Evolutionary conservation across 2,329 filamentous ascomycete species (phyloP), one percentile per base, ranked within the genome.

Genomic region (Aspergillus melleus): DNA sequence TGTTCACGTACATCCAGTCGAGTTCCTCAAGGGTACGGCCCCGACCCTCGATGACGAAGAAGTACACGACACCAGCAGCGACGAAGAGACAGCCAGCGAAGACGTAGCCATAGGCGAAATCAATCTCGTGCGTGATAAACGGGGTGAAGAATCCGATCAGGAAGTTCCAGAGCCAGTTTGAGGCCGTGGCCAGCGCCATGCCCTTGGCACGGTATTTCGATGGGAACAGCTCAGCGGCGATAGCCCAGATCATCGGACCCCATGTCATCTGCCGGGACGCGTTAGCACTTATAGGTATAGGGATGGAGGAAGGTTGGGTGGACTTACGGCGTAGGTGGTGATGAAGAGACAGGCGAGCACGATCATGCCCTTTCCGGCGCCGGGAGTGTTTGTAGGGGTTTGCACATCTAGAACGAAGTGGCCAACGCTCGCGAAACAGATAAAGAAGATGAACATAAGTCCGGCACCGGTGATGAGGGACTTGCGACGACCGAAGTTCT

Each of bases 111-210:
- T 91, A 91, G 9, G 83, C 82, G 73, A 89, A 92, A 66, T 89
- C 84, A 58, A 92, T 92, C 1, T 84, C 82, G 0, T 80, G 77
- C 0, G 88, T 90, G 72, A 92, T 92, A 74, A 91, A 92, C 0
- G 89, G 87, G 0, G 90, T 91, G 79, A 92, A 91, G 80, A 92
- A 92, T 0, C 85, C 84, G 64, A 90, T 80, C 67, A 89, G 75
- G 75, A 91, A 91, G 73, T 90, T 89, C 86, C 87, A 90, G 10
- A 71, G 60, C 90, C 90, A 93, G 77, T 93, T 93, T 19, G 88
- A 86, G 0, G 89, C 85, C 6, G 89, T 91, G n/a, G 89, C 88
- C n/a, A 92, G 77, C 1, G 89, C 90, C 84, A 92, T 90, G 59
- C 87, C 87, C 76, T 91, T 91, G 60, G 90, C 89, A 71, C 90